phyloP scores from a whole-genome alignment of 1,284 basidiomycete genomes.

The Mycena sp. region DNA sequence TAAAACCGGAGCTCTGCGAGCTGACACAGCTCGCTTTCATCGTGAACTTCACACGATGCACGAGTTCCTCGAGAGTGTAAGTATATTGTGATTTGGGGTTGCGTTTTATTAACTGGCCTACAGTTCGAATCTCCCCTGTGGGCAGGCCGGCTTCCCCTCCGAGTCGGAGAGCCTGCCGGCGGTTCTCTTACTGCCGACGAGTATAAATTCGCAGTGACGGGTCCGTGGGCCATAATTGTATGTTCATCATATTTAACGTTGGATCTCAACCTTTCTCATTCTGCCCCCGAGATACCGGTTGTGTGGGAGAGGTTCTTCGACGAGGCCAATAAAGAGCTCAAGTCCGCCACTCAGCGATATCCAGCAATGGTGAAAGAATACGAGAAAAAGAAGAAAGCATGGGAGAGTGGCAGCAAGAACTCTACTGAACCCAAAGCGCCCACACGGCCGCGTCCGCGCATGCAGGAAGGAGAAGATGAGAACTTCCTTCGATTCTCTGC shows the following conservation, averaged over 20 bases:
- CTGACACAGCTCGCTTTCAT: slow-evolving; percentile 24
- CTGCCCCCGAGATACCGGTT: slow-evolving; percentile 26
- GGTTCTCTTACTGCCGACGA: slow-evolving; percentile 45
- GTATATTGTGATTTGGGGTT: not conserved
- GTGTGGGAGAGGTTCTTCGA: slow-evolving; percentile 29
- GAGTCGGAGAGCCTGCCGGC: slow-evolving; percentile 45
- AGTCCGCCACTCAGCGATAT: slow-evolving; percentile 1
- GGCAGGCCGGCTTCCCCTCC: slow-evolving; percentile 38
- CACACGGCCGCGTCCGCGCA: slow-evolving; percentile 13
- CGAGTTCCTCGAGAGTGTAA: slow-evolving; percentile 31
- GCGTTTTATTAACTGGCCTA: not conserved
- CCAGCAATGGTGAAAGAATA: not conserved
- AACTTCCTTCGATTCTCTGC: slow-evolving; percentile 32
- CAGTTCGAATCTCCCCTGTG: slow-evolving; percentile 44
- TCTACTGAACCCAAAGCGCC: slow-evolving; percentile 16
- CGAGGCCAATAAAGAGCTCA: slow-evolving; percentile 13
- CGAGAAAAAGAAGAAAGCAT: not conserved
- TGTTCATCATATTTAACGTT: not conserved
- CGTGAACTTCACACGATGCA: slow-evolving; percentile 41
- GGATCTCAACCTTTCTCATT: not conserved
- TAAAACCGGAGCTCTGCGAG: slow-evolving; percentile 30
- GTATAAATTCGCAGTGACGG: slow-evolving; percentile 36
- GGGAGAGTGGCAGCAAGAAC: not conserved
- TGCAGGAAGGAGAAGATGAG: slow-evolving; percentile 28
- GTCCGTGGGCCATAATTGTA: slow-evolving; percentile 38